Base-by-base conservation (phyloP, 768 basidiomycete species). In the Suillus brevipes region DNA sequence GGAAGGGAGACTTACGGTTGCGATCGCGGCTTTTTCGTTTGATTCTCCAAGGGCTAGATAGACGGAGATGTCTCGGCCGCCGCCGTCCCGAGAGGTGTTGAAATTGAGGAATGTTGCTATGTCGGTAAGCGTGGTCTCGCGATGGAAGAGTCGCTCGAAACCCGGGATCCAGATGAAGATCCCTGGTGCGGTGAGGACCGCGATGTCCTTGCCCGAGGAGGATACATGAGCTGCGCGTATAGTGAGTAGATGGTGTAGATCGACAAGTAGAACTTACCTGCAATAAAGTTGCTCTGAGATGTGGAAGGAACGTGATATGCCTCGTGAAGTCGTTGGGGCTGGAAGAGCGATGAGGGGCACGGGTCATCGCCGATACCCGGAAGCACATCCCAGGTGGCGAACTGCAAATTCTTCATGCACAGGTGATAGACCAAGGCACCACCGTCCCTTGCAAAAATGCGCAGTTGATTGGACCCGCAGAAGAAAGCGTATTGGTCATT, bases 401-500 rank as follows among this genome's bases (percentile, higher is more conserved):
- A 80, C 25, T 75, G 71, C 36, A 73, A 53, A 14, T 76, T 70
- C n/a, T 72, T 70, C 4, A 81, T 77, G 6, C 81, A 72, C 6
- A 87, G 66, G 38, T 83, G 78, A 55, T 87, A 71, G 7, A 86
- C 78, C 55, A 80, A 70, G 4, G 72, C 71, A 20, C 84, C 85
- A 1, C 78, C 79, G 23, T 74, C 71, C 31, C 88, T 81, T 34
- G 81, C 81, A 66, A 87, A 91, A 10, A 89, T 78, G 10, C 87
- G 81, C 42, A 92, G 70, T 10, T 78, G 73, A 23, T 69, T 67
- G 1, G 71, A 70, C 6, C 85, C 84, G 57, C 87, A 89, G 34
- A 93, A 73, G 68, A 92, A 86, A 0, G 85, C 83, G 70, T 89
- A 84, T 9, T 77, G 74, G 52, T 80, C 77, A 62, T 82, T 83